A percentile compares a stretch with the other conserved stretches of the same genome.
These are phyloP conservation scores for Fusarium tjaetaba DNA, from an alignment of 2,329 filamentous ascomycete genomes.

Conservation along the genomic window DNA sequence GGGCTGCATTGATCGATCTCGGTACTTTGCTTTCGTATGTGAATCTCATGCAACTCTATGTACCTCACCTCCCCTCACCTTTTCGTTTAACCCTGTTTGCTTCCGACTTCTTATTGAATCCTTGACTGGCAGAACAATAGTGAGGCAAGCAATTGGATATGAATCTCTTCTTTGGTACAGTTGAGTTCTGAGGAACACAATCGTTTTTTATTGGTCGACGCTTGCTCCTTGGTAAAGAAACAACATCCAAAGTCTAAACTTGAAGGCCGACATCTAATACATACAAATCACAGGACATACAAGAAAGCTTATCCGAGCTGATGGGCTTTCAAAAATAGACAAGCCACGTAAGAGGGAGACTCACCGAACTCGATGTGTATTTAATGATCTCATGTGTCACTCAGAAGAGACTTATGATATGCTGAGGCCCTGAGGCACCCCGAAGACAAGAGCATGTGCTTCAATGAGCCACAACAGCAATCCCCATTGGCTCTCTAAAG, in stretches of 20 bases:
- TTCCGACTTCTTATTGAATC: too few relatives aligned
- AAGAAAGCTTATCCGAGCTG: not conserved
- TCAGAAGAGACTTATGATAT: not conserved
- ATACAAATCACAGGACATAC: not conserved
- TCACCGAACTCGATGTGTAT: not conserved
- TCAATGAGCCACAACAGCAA: accelerated
- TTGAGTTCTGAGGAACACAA: too few relatives aligned
- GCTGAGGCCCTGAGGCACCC: not conserved
- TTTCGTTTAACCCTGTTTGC: too few relatives aligned
- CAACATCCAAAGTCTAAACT: accelerated
- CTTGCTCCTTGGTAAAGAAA: not conserved
- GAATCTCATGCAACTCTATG: accelerated
- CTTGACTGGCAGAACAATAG: too few relatives aligned
- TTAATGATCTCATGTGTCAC: not conserved
- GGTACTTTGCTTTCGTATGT: accelerated
- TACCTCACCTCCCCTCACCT: too few relatives aligned
- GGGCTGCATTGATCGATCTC: not conserved
- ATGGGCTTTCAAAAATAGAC: too few relatives aligned
- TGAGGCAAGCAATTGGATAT: too few relatives aligned
- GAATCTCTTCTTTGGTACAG: too few relatives aligned
- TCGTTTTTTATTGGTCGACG: too few relatives aligned
- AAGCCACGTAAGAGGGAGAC: accelerated
- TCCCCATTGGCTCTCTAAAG: not conserved
- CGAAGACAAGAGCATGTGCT: accelerated
- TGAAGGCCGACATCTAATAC: not conserved